These are phyloP conservation scores for Lupinus albus DNA, from an alignment of 306 rosid genomes.

Conservation along the genomic window DNA sequence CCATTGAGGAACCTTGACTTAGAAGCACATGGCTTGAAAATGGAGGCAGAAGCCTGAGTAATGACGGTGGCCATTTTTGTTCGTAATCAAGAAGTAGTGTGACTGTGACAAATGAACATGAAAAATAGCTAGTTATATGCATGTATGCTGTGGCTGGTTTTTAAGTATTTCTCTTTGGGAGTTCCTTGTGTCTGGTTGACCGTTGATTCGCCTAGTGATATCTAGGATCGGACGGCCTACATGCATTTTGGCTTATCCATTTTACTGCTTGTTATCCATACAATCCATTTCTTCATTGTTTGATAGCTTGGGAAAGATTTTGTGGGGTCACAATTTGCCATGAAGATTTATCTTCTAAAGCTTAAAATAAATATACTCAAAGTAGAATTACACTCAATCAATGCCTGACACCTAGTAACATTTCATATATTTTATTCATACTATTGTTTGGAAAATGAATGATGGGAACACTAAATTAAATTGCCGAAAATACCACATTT, in stretches of 20 bases:
- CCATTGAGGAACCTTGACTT: constrained; percentile 76
- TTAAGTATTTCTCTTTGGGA: constrained; percentile 44
- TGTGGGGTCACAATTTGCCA: constrained; percentile 39
- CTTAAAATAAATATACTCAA: too few relatives aligned
- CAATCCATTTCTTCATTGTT: constrained; percentile 42
- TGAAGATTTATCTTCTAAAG: too few relatives aligned
- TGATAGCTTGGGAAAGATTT: constrained; percentile 44
- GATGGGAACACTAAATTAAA: too few relatives aligned
- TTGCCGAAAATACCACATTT: too few relatives aligned
- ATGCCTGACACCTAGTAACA: constrained; percentile 36
- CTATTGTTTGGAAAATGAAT: too few relatives aligned
- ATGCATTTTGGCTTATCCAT: constrained; percentile 51
- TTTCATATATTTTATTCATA: too few relatives aligned
- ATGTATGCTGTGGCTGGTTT: too few relatives aligned
- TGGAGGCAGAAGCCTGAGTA: too few relatives aligned
- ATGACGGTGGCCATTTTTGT: too few relatives aligned
- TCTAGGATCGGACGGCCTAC: constrained; percentile 44
- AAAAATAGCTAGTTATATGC: constrained; percentile 12
- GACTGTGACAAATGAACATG: constrained; percentile 43
- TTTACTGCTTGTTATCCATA: constrained; percentile 44
- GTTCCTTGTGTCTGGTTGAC: constrained; percentile 40
- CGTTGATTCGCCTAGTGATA: constrained; percentile 44
- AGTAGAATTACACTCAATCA: constrained; percentile 30
- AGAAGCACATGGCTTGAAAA: constrained; percentile 55
- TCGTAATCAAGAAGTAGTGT: not conserved